Percentiles rank a stretch among this genome's conserved stretches.
phyloP scores from a whole-genome alignment of 192 early-diverging fungal species.

The Backusella parvicylindrica region DNA sequence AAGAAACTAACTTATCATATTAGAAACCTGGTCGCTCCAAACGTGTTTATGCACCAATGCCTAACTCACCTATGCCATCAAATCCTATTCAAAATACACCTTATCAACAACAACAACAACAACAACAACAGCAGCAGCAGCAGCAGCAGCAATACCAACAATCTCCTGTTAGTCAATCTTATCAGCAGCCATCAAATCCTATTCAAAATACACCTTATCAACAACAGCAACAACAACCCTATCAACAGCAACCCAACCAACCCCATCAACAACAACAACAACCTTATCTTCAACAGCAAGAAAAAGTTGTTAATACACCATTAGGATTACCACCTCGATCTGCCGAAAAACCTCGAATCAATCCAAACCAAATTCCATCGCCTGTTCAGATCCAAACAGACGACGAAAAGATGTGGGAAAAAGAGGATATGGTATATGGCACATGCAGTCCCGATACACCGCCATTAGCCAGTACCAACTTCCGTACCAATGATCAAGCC shows the following conservation, averaged over 20 bases:
- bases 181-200: conserved; percentile 7
- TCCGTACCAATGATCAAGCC: conserved; percentile 87
- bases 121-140: conserved; percentile 29
- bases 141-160: conserved; percentile 26
- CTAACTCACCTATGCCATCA: neutral
- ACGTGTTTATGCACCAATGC: conserved; percentile 15
- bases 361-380: conserved; percentile 93
- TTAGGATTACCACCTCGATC: conserved; percentile 29
- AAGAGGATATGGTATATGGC: conserved; percentile 45
- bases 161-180: neutral
- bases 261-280: conserved; percentile 23
- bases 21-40: conserved; percentile 17
- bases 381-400: conserved; percentile 80
- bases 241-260: neutral
- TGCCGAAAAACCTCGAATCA: conserved; percentile 64
- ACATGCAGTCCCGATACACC: conserved; percentile 67
- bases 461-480: conserved; percentile 79
- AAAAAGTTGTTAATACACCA: conserved; percentile 31
- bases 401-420: conserved; percentile 34
- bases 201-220: neutral
- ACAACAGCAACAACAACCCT: neutral
- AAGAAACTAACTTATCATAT: neutral
- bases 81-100: neutral
- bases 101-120: conserved; percentile 15
- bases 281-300: conserved; percentile 31